Evolutionary conservation across 768 basidiomycete genomes (phyloP), one percentile per base, ranked within the genome.

Genomic region (Russula compacta): DNA sequence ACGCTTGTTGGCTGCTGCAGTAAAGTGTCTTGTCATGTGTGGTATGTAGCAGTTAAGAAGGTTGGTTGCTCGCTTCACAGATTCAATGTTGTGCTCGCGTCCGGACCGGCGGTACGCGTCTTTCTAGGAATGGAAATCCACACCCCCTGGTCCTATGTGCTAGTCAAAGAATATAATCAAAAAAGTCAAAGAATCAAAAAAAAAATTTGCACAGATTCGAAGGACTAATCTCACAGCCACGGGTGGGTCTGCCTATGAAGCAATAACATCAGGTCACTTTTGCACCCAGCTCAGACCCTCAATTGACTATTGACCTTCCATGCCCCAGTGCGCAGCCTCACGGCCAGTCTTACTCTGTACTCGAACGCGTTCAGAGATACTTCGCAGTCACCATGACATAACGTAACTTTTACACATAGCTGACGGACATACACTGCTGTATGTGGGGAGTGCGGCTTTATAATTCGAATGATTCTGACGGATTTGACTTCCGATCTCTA

Each of bases 1-100:
- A 10, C 65, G 69, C 46, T 80, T 78, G 38, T 57, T 59, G 14
- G 21, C 57, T 4, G 43, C 36, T 14, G 68, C 66, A 6, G 58
- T 57, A 39, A 69, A 69, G 11, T 43, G 60, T 5, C 36, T 56
- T 24, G 64, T 35, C 52, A 60, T 63, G 39, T 32, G 36, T 17
- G 15, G 14, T 17, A 21, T 44, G 33, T n/a, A n/a, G n/a, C n/a
- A n/a, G n/a, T n/a, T n/a, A n/a, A n/a, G n/a, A n/a, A n/a, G n/a
- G n/a, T n/a, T n/a, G n/a, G n/a, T n/a, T n/a, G n/a, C n/a, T n/a
- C n/a, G n/a, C n/a, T n/a, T n/a, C n/a, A n/a, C n/a, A n/a, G n/a
- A n/a, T n/a, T n/a, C n/a, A n/a, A n/a, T n/a, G n/a, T n/a, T n/a
- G n/a, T n/a, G n/a, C 24, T 29, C 3, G 24, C 11, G n/a, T 14